phyloP scores from a whole-genome alignment of 768 basidiomycete genomes.

The Thelephora ganbajun region DNA sequence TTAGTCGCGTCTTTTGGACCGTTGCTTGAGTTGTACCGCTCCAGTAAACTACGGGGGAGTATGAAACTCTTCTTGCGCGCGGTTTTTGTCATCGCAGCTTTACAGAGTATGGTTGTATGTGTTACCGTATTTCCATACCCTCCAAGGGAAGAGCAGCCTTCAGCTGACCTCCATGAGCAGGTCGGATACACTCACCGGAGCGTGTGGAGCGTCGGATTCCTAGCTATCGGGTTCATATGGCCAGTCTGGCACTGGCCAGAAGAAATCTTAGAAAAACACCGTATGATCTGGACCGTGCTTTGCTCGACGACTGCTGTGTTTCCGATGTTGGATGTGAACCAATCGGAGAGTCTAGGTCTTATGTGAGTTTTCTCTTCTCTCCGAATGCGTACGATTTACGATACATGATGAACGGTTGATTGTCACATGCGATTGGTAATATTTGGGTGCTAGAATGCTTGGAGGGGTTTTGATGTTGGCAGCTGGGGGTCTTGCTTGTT shows the following conservation, averaged over 20 bases:
- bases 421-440: too few relatives aligned
- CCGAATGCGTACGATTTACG: too few relatives aligned
- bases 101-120: conserved; percentile 67
- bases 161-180: conserved; percentile 20
- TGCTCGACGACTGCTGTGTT: conserved; percentile 51
- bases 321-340: conserved; percentile 60
- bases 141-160: too few relatives aligned
- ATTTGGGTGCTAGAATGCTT: background rate
- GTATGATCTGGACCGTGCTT: conserved; percentile 30
- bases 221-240: conserved; percentile 51
- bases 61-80: conserved; percentile 13
- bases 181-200: conserved; percentile 56
- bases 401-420: too few relatives aligned
- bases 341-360: conserved; percentile 39
- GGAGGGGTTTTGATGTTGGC: conserved; percentile 35
- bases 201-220: conserved; percentile 59
- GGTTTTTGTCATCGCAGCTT: conserved; percentile 24
- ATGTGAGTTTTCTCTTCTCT: conserved; percentile 42
- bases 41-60: background rate
- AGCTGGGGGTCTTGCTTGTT: conserved; percentile 14
- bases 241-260: conserved; percentile 39
- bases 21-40: background rate
- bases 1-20: background rate
- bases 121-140: background rate
- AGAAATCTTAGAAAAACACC: conserved; percentile 14